Base-by-base conservation (phyloP, 768 basidiomycete genomes). In the Boletellus sp. region DNA sequence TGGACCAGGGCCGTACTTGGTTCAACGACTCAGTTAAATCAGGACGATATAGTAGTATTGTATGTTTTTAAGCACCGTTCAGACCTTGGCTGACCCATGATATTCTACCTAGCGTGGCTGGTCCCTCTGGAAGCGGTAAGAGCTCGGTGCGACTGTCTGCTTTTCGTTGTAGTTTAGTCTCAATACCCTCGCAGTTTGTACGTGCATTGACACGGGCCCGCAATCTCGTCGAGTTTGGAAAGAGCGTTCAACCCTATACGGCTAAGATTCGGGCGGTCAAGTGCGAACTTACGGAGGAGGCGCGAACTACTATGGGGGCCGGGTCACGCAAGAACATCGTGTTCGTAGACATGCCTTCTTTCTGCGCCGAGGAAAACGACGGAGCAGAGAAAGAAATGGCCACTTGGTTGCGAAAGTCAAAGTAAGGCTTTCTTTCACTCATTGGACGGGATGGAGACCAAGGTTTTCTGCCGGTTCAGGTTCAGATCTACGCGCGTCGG, bases 321-420 rank as follows among this genome's bases (percentile, higher is more conserved):
- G 12, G 17, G 10, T 6, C 0, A 4, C 37, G 45, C 22, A 52
- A 34, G 2, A 13, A 39, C 20, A 55, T 62, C 9, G 62, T 64
- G 16, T 55, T 64, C 16, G 55, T 64, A 0, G 57, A 64, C 47
- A 64, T 47, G 0, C 62, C 62, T 12, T 59, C 60, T 20, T 56
- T 62, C n/a, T 31, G 23, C 19, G 33, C 43, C 3, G 45, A 15
- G 8, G 10, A 16, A 23, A 35, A 44, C 23, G 41, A 44, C 20
- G 3, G 1, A 23, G 52, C 48, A 9, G 45, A 56, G 8, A 42
- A 1, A 2, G 8, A 43, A 17, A 54, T 32, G 40, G 13, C 3
- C 1, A 22, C 2, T 9, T 63, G 58, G 61, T 34, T 62, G 34
- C 40, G 1, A 0, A 20, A 39, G 7, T 41, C 44, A 19, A 44